phyloP scores from a whole-genome alignment of 179 eudicot genomes.

The Carnegiea gigantea region DNA sequence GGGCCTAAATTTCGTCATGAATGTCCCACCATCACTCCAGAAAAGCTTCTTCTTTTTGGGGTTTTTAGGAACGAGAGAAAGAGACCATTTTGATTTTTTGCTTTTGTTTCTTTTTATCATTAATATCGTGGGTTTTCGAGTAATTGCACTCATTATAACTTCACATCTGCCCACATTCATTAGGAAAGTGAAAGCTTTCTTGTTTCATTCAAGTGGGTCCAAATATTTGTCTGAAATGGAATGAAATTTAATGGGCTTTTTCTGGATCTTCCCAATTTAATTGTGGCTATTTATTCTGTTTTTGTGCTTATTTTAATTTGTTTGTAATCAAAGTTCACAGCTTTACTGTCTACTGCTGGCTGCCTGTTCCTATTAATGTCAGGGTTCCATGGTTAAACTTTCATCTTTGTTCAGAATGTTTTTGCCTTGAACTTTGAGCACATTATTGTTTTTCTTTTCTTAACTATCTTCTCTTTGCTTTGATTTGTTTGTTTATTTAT shows the following conservation, averaged over 20 bases:
- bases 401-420: slow-evolving; percentile 13
- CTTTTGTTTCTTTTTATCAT: not conserved
- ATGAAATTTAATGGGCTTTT: slow-evolving; percentile 28
- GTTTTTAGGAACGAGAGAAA: slow-evolving; percentile 21
- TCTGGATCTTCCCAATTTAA: slow-evolving; percentile 8
- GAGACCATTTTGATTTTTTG: slow-evolving; percentile 21
- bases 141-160: slow-evolving; percentile 12
- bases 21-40: slow-evolving; percentile 32
- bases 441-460: slow-evolving; percentile 3
- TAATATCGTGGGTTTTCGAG: not conserved
- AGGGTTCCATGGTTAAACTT: slow-evolving; percentile 21
- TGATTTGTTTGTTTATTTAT: slow-evolving; percentile 14
- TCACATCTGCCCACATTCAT: slow-evolving; percentile 20
- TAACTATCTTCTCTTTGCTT: not conserved
- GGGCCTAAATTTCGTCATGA: slow-evolving; percentile 4
- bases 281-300: not conserved
- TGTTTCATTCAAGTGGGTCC: slow-evolving; percentile 32
- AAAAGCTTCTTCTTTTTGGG: slow-evolving; percentile 24
- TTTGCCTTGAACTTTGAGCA: slow-evolving; percentile 14
- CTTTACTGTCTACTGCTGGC: slow-evolving; percentile 21
- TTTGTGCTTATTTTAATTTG: not conserved
- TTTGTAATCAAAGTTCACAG: slow-evolving; percentile 25
- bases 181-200: slow-evolving; percentile 25
- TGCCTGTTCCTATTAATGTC: slow-evolving; percentile 32
- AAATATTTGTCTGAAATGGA: slow-evolving; percentile 20